Percentiles rank a stretch among this genome's conserved stretches.
Conservation (phyloP, 2,329 filamentous ascomycete species). For the Metarhizium anisopliae region DNA sequence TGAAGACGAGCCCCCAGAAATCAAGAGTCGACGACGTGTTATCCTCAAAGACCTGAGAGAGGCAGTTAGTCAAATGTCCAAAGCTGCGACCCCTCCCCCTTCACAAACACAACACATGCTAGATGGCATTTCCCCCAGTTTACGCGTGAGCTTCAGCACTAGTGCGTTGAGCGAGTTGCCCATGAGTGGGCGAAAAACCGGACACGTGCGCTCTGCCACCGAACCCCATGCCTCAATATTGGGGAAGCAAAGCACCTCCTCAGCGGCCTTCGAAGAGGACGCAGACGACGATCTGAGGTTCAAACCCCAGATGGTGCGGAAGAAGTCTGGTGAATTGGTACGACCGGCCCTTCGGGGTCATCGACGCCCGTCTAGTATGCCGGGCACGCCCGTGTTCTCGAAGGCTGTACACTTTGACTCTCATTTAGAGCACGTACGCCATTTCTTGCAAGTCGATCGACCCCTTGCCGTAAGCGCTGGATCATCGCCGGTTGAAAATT, state of each 20-base stretch:
- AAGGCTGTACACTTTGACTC: slow-evolving; percentile 99
- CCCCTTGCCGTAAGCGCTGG: slow-evolving; percentile 94
- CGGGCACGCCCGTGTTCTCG: slow-evolving; percentile 87
- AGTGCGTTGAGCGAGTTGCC: slow-evolving; percentile 33
- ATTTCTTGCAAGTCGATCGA: slow-evolving; percentile 88
- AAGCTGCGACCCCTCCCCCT: slow-evolving; percentile 35
- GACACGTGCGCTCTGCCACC: slow-evolving; percentile 46
- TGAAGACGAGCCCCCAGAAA: slow-evolving; percentile 55
- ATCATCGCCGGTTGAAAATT: slow-evolving; percentile 81
- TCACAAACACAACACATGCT: slow-evolving; percentile 31
- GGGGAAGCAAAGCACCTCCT: slow-evolving; percentile 39
- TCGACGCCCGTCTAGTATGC: slow-evolving; percentile 88
- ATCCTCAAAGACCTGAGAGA: slow-evolving; percentile 64
- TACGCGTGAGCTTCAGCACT: slow-evolving; percentile 40
- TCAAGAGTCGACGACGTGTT: slow-evolving; percentile 39
- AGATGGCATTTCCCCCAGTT: slow-evolving; percentile 8
- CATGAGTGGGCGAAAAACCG: slow-evolving; percentile 30
- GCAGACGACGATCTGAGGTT: slow-evolving; percentile 47
- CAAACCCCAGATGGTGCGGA: slow-evolving; percentile 90
- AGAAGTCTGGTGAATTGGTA: slow-evolving; percentile 96
- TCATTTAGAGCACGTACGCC: slow-evolving; percentile 88
- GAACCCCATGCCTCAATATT: slow-evolving; percentile 41
- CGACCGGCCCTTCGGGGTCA: slow-evolving; percentile 77
- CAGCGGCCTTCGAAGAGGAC: slow-evolving; percentile 52
- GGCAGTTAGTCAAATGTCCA: slow-evolving; percentile 70